These are phyloP conservation scores for Colletotrichum higginsianum DNA, from an alignment of 2,329 filamentous ascomycete genomes.

Conservation along the genomic window DNA sequence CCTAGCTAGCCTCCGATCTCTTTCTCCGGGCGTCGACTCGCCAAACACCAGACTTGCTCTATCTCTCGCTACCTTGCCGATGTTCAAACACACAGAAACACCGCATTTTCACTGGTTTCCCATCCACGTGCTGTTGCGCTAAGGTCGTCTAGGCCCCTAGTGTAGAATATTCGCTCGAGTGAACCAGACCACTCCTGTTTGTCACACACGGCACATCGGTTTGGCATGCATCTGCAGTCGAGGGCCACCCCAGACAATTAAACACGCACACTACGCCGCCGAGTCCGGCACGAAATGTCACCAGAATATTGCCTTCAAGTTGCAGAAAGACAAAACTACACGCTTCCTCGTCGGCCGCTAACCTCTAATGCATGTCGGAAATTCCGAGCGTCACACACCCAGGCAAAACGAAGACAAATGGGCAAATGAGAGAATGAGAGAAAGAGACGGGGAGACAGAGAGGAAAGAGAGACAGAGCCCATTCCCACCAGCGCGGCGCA, in stretches of 20 bases:
- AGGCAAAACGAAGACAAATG: constrained; percentile 34
- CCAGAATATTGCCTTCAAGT: constrained; percentile 12
- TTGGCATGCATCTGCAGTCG: constrained; percentile 31
- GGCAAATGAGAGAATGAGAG: not conserved
- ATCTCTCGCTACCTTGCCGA: not conserved
- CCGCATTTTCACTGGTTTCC: constrained; percentile 11
- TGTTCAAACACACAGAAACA: constrained; percentile 2
- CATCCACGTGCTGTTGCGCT: constrained; percentile 21
- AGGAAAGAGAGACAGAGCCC: not conserved
- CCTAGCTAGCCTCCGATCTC: constrained; percentile 30
- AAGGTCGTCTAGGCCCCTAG: constrained; percentile 30
- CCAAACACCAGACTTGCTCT: constrained; percentile 7
- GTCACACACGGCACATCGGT: constrained; percentile 1
- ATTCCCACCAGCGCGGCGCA: not conserved
- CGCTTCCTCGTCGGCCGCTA: constrained; percentile 35
- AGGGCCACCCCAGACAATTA: not conserved
- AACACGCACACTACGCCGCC: not conserved
- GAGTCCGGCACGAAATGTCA: constrained; percentile 9
- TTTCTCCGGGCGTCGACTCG: constrained; percentile 14
- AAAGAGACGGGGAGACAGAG: too few species aligned
- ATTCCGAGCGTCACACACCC: constrained; percentile 33
- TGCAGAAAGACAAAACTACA: constrained; percentile 33
- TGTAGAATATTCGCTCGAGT: not conserved
- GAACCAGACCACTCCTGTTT: not conserved
- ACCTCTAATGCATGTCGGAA: constrained; percentile 33